Conservation (phyloP, 768 basidiomycete genomes). For the Pseudohyphozyma bogoriensis region DNA sequence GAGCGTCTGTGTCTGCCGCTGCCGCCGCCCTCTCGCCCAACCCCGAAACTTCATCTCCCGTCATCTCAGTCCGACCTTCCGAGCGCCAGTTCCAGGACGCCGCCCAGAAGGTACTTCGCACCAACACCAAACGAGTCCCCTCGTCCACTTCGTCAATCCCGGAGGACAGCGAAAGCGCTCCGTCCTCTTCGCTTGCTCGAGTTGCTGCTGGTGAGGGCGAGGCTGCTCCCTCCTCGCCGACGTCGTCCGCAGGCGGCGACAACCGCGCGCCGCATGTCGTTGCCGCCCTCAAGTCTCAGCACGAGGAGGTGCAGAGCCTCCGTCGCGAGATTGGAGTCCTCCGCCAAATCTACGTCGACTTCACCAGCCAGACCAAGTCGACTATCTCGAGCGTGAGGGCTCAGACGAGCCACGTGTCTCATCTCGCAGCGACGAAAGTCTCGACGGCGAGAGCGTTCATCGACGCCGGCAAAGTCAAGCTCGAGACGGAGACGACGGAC, state of each 20-base stretch:
- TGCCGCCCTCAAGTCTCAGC: constrained; percentile 63
- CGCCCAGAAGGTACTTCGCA: constrained; percentile 20
- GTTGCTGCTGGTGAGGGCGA: constrained; percentile 49
- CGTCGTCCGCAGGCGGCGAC: constrained; percentile 1
- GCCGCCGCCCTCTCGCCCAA: constrained; percentile 6
- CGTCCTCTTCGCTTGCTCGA: neutral
- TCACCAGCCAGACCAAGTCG: constrained; percentile 82
- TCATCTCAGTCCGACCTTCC: constrained; percentile 24
- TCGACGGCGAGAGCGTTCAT: constrained; percentile 80
- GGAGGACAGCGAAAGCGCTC: neutral
- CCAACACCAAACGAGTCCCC: constrained; percentile 6
- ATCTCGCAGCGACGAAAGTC: constrained; percentile 68
- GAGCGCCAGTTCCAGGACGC: constrained; percentile 29
- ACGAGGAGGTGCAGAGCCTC: constrained; percentile 87
- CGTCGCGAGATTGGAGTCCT: constrained; percentile 86
- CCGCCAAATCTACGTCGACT: constrained; percentile 89
- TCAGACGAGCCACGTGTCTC: constrained; percentile 79
- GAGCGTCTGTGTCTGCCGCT: constrained; percentile 47
- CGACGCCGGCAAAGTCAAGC: constrained; percentile 78
- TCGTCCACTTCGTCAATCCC: neutral
- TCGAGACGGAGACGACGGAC: constrained; percentile 82
- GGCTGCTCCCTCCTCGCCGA: constrained; percentile 47
- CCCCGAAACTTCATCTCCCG: constrained; percentile 41
- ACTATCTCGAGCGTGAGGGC: constrained; percentile 64
- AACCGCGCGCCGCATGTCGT: constrained; percentile 10